Evolutionary conservation across 345 rosid species (phyloP).

Genomic region (Gossypium rotundifolium): DNA sequence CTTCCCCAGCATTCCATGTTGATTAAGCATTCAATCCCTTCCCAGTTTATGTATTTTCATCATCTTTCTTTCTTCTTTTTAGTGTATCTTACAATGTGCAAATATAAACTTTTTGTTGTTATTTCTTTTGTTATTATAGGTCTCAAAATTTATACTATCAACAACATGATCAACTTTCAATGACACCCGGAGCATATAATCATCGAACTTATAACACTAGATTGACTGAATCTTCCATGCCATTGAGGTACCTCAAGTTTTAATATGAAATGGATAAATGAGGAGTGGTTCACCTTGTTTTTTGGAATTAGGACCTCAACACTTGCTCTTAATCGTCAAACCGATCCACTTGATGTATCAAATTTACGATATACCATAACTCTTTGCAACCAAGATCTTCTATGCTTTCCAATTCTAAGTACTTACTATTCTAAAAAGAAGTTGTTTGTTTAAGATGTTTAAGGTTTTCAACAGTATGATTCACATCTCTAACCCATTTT

Average conservation of each 20-base stretch:
- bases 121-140: not conserved
- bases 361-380: not conserved
- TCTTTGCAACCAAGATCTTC: not conserved
- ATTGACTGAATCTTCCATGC: not conserved
- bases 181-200: not conserved
- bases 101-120: not conserved
- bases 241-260: not conserved
- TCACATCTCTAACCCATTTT: too few species aligned
- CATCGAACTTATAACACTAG: not conserved
- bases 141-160: not conserved
- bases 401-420: not conserved
- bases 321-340: not conserved
- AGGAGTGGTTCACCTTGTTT: not conserved
- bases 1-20: not conserved
- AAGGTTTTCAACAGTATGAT: too few species aligned
- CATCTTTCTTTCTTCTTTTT: not conserved
- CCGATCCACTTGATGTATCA: not conserved
- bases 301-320: not conserved
- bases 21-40: not conserved
- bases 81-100: not conserved
- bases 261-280: not conserved
- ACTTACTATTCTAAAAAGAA: too few species aligned
- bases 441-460: too few species aligned
- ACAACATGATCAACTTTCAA: not conserved
- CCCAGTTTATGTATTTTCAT: not conserved